phyloP scores from a whole-genome alignment of 257 asterid species.

The Solanum paucissectum region DNA sequence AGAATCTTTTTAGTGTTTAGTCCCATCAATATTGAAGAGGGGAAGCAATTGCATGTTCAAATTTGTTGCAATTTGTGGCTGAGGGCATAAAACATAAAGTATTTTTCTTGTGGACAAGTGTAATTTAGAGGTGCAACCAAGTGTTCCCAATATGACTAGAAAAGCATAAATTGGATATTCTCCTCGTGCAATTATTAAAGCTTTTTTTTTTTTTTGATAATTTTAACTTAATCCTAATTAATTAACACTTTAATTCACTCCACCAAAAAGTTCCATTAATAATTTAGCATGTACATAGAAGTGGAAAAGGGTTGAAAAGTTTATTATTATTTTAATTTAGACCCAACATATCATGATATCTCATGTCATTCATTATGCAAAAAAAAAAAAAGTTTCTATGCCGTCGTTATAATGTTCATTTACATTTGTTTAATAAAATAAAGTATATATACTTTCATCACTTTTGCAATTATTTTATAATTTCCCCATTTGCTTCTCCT shows the following conservation, averaged over 20 bases:
- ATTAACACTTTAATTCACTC: neutral
- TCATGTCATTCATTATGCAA: neutral
- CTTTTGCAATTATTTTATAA: neutral
- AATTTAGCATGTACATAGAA: constrained; percentile 2
- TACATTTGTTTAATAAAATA: neutral
- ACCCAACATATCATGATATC: neutral
- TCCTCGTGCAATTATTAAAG: constrained; percentile 1
- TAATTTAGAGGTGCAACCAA: neutral
- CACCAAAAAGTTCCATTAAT: constrained; percentile 7
- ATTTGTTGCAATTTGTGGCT: neutral
- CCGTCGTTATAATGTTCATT: neutral
- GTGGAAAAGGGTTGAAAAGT: constrained; percentile 20
- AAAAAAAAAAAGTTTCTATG: neutral
- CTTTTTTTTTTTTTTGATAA: neutral
- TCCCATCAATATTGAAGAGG: neutral
- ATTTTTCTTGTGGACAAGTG: neutral
- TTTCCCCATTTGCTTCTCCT: neutral
- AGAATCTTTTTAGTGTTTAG: neutral
- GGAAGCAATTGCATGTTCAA: neutral
- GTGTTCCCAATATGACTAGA: constrained; percentile 10
- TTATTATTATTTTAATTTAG: neutral
- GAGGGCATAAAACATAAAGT: neutral
- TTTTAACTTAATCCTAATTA: neutral
- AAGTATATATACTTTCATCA: neutral
- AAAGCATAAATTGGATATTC: constrained; percentile 25